A percentile compares a stretch with the other conserved stretches of the same genome.
phyloP scores from a whole-genome alignment of 352 stramenopile genomes.

The Globisporangium paroecandrum region DNA sequence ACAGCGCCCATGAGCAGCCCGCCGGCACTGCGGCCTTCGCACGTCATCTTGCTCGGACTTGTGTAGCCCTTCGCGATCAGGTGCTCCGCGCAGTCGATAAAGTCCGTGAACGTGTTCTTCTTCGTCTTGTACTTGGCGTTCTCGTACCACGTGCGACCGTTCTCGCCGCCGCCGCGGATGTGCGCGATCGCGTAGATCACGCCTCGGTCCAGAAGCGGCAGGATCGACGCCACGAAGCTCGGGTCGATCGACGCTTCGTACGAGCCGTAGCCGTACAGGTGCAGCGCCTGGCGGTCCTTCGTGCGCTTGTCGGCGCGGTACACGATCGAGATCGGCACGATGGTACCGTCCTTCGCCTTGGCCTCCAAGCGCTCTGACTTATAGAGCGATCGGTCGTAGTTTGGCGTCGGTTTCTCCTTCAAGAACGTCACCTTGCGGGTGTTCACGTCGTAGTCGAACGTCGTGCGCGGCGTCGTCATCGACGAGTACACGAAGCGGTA shows the following conservation, averaged over 20 bases:
- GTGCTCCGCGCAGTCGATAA: conserved; percentile 89
- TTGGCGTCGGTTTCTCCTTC: conserved; percentile 91
- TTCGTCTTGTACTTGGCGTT: conserved; percentile 97
- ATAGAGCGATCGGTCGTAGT: conserved; percentile 92
- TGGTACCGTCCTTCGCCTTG: conserved; percentile 82
- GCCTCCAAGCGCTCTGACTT: conserved; percentile 89
- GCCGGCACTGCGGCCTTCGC: conserved; percentile 93
- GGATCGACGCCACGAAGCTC: conserved; percentile 86
- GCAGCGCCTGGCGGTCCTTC: conserved; percentile 61
- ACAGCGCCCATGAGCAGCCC: conserved; percentile 95
- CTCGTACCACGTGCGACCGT: conserved; percentile 97
- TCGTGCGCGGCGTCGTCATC: conserved; percentile 88
- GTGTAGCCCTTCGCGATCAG: conserved; percentile 78
- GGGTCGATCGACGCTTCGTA: conserved; percentile 95
- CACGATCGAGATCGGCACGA: conserved; percentile 80
- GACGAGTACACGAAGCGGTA: conserved; percentile 93
- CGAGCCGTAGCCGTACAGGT: conserved; percentile 95
- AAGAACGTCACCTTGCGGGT: conserved; percentile 67
- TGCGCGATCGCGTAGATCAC: conserved; percentile 97
- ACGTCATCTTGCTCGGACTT: conserved; percentile 86
- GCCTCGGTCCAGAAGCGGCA: conserved; percentile 93
- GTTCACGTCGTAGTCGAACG: conserved; percentile 83
- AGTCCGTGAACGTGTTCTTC: conserved; percentile 98
- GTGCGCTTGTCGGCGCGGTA: conserved; percentile 66
- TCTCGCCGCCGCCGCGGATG: conserved; percentile 96